Evolutionary conservation across 2,329 filamentous ascomycete species (phyloP).

Genomic region (Fusarium tricinctum): DNA sequence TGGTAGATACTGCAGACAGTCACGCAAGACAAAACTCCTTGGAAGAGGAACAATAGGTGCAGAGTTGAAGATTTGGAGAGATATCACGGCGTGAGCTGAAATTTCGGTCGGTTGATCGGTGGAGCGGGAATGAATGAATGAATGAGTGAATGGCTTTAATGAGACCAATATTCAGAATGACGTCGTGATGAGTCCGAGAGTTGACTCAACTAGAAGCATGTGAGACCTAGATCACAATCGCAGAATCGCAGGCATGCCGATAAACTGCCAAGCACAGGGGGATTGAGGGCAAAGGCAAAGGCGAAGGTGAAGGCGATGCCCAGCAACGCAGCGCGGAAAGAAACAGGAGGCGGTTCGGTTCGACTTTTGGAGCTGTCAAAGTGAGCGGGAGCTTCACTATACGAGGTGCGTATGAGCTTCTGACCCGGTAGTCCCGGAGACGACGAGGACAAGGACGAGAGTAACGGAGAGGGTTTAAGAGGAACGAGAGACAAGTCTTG

Average conservation of each 20-base stretch:
- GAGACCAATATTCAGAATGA: constrained; percentile 38
- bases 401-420: constrained; percentile 26
- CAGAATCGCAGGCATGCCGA: constrained; percentile 44
- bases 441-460: constrained; percentile 30
- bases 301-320: constrained; percentile 22
- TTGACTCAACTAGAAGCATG: constrained; percentile 35
- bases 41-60: constrained; percentile 7
- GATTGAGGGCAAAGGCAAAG: constrained; percentile 21
- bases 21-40: constrained; percentile 34
- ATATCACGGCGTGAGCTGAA: constrained; percentile 38
- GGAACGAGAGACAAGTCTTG: constrained; percentile 40
- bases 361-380: not conserved
- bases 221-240: constrained; percentile 45
- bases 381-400: constrained; percentile 35
- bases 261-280: constrained; percentile 35
- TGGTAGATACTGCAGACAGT: constrained; percentile 40
- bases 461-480: constrained; percentile 15
- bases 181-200: constrained; percentile 40
- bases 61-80: not conserved
- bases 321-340: constrained; percentile 20
- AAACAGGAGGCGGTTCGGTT: constrained; percentile 8
- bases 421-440: constrained; percentile 40
- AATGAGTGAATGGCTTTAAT: constrained; percentile 27
- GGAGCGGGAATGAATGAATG: constrained; percentile 22
- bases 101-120: constrained; percentile 25